These are phyloP conservation scores for Zasmidium citrigriseum DNA, from an alignment of 2,329 filamentous ascomycete species.

Conservation along the genomic window DNA sequence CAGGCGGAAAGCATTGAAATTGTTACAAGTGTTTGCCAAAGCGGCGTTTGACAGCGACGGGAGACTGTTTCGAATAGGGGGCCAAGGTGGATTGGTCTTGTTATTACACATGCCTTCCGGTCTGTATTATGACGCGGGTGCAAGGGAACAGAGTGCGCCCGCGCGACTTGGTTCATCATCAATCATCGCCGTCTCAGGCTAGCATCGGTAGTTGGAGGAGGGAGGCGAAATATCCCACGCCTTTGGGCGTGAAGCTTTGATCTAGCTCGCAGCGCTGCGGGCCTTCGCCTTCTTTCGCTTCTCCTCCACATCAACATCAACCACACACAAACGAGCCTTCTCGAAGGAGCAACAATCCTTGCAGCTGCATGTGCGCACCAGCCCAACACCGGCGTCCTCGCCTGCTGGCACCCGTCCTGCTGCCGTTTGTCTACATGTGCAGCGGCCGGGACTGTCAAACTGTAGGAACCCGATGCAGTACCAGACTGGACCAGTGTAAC, in stretches of 20 bases:
- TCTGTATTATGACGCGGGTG: not conserved
- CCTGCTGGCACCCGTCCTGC: slow-evolving; percentile 10
- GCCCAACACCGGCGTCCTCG: slow-evolving; percentile 1
- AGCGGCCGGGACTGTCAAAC: slow-evolving; percentile 23
- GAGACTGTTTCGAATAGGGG: slow-evolving; percentile 4
- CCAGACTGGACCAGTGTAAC: slow-evolving; percentile 11
- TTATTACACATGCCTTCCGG: not conserved
- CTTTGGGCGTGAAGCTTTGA: not conserved
- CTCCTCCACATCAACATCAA: not conserved
- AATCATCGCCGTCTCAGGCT: not conserved
- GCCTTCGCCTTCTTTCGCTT: not conserved
- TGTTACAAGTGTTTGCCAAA: slow-evolving; percentile 14
- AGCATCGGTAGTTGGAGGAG: slow-evolving; percentile 6
- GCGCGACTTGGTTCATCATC: not conserved
- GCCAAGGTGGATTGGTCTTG: not conserved
- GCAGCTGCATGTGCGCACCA: slow-evolving; percentile 5
- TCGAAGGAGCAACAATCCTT: slow-evolving; percentile 1
- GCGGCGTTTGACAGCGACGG: slow-evolving; percentile 12
- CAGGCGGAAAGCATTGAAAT: slow-evolving; percentile 15
- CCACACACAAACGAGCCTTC: not conserved
- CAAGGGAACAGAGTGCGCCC: not conserved
- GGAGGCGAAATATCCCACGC: slow-evolving; percentile 4
- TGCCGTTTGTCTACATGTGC: slow-evolving; percentile 10
- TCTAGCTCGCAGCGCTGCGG: slow-evolving; percentile 1
- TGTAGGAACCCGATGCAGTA: slow-evolving; percentile 26